Percentiles rank a stretch among this genome's conserved stretches.
phyloP scores from a whole-genome alignment of 1,284 basidiomycete genomes.

The Ceratobasidium theobromae region DNA sequence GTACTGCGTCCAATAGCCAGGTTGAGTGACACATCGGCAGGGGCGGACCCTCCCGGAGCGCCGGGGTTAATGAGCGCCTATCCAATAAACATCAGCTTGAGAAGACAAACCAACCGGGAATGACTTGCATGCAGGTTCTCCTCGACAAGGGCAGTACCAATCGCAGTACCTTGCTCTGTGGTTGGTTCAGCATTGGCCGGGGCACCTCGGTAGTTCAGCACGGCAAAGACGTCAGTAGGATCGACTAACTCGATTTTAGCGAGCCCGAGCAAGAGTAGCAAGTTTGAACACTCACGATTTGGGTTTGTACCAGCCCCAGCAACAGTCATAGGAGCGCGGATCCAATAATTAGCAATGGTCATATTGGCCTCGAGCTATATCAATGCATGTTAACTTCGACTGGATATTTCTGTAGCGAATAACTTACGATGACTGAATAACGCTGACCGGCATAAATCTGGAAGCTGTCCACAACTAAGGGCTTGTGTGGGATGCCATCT shows the following conservation, averaged over 20 bases:
- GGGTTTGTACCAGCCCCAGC: neutral
- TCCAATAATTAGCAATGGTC: slow-evolving; percentile 10
- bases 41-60: slow-evolving; percentile 15
- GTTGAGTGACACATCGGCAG: slow-evolving; percentile 9
- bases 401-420: neutral
- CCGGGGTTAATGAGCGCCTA: slow-evolving; percentile 20
- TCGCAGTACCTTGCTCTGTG: neutral
- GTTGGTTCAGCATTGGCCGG: slow-evolving; percentile 1
- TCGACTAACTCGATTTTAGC: neutral
- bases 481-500: slow-evolving; percentile 13
- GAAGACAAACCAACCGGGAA: neutral
- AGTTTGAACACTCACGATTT: slow-evolving; percentile 3
- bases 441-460: slow-evolving; percentile 84
- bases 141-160: slow-evolving; percentile 2
- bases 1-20: slow-evolving; percentile 7
- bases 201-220: slow-evolving; percentile 10
- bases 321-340: slow-evolving; percentile 8
- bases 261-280: neutral
- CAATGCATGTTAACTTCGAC: neutral
- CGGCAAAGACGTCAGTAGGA: neutral
- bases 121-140: slow-evolving; percentile 1
- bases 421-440: slow-evolving; percentile 81
- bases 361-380: slow-evolving; percentile 27
- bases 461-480: slow-evolving; percentile 58
- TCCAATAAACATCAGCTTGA: neutral